phyloP scores from a whole-genome alignment of 192 early-diverging fungal species.

The Mortierella antarctica region DNA sequence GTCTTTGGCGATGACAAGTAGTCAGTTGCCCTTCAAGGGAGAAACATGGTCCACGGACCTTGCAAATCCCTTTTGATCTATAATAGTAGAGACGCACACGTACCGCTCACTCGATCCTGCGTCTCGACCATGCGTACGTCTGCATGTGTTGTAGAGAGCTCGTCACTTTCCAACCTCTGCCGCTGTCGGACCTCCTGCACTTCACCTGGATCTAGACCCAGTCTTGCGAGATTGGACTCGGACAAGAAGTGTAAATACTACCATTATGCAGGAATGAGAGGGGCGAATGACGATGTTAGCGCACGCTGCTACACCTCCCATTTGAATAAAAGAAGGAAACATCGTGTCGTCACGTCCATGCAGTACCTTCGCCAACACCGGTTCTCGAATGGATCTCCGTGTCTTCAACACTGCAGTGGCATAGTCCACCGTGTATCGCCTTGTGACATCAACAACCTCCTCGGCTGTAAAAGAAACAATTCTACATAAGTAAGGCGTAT shows the following conservation, averaged over 20 bases:
- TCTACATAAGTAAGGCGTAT: not conserved
- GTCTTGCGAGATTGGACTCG: conserved; percentile 23
- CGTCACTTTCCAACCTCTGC: conserved; percentile 21
- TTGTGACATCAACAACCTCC: conserved; percentile 63
- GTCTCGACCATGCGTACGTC: conserved; percentile 20
- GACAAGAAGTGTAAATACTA: conserved; percentile 33
- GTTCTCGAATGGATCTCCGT: conserved; percentile 44
- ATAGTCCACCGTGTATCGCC: conserved; percentile 57
- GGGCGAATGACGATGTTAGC: not conserved
- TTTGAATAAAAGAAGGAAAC: not conserved
- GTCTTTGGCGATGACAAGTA: too few relatives aligned
- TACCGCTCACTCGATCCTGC: conserved; percentile 40
- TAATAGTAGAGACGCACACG: not conserved
- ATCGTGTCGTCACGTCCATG: not conserved
- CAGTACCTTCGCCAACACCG: conserved; percentile 40
- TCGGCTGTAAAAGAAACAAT: conserved; percentile 19
- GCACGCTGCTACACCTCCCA: too few relatives aligned
- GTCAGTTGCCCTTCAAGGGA: not conserved
- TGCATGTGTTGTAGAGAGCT: conserved; percentile 11
- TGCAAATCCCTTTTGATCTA: not conserved
- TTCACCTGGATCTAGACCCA: conserved; percentile 11
- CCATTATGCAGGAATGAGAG: not conserved
- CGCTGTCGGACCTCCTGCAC: conserved; percentile 9
- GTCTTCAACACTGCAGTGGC: conserved; percentile 30
- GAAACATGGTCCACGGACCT: not conserved